Percentiles rank a stretch among this genome's conserved stretches.
Conservation (phyloP, 2,329 filamentous ascomycete genomes). For the Scolecobasidium constrictum region DNA sequence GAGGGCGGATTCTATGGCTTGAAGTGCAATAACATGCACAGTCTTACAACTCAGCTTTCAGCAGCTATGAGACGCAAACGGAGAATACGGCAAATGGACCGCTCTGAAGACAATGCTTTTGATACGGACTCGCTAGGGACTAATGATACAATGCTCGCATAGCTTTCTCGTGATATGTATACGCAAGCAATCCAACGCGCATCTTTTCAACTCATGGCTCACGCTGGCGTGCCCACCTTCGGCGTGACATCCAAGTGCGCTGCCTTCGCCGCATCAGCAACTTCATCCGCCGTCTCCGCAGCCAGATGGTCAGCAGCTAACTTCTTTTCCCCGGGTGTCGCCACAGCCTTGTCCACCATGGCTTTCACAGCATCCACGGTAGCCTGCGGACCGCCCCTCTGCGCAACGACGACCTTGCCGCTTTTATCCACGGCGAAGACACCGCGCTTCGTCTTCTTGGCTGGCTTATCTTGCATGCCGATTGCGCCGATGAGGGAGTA, state of each 20-base stretch:
- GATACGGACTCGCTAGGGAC: too few relatives aligned
- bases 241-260: neutral
- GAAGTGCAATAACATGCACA: too few relatives aligned
- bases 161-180: too few relatives aligned
- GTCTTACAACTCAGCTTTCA: too few relatives aligned
- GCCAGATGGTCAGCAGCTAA: constrained; percentile 22
- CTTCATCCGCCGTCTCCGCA: constrained; percentile 30
- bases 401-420: constrained; percentile 66
- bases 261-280: constrained; percentile 32
- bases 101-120: too few relatives aligned
- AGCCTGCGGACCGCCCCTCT: constrained; percentile 64
- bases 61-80: too few relatives aligned
- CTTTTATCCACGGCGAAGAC: constrained; percentile 79
- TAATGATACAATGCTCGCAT: too few relatives aligned
- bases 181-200: too few relatives aligned
- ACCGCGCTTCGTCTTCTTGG: constrained; percentile 71
- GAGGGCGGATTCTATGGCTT: too few relatives aligned
- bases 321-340: constrained; percentile 11
- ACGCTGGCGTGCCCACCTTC: neutral
- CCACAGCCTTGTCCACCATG: constrained; percentile 33
- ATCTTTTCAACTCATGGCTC: too few relatives aligned
- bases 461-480: constrained; percentile 69
- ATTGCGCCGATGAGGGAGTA: constrained; percentile 71
- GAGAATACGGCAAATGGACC: too few relatives aligned
- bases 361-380: constrained; percentile 69